These are phyloP conservation scores for Conidiobolus coronatus DNA, from an alignment of 371 early-diverging fungal genomes.

Conservation along the genomic window DNA sequence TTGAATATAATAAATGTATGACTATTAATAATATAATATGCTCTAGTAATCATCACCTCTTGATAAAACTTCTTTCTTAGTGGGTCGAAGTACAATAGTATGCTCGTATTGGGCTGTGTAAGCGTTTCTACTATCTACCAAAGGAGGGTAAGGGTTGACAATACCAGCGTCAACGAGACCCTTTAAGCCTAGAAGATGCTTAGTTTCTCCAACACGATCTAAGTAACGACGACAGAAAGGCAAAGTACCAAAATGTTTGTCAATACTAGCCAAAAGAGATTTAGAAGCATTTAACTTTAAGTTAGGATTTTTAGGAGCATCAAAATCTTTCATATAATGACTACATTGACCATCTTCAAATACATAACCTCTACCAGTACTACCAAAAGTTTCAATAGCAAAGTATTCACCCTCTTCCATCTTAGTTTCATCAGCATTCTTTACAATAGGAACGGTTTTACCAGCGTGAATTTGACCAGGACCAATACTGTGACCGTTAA, in stretches of 20 bases:
- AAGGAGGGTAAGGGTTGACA: constrained; percentile 85
- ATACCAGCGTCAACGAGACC: constrained; percentile 70
- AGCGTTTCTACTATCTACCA: constrained; percentile 74
- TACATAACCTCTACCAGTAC: constrained; percentile 92
- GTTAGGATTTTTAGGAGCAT: constrained; percentile 28
- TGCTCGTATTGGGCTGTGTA: constrained; percentile 98
- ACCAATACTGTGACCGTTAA: constrained; percentile 96
- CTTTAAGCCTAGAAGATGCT: constrained; percentile 65
- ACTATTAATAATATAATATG: too few relatives aligned
- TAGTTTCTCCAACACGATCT: constrained; percentile 74
- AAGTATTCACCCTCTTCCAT: constrained; percentile 95
- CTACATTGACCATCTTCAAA: constrained; percentile 84
- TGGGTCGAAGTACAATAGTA: constrained; percentile 77
- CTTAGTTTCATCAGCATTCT: constrained; percentile 75
- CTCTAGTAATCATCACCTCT: constrained; percentile 39
- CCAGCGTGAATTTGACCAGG: constrained; percentile 93
- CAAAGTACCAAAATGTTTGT: constrained; percentile 86
- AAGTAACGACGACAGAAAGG: constrained; percentile 97
- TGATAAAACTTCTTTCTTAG: constrained; percentile 53
- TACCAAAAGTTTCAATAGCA: constrained; percentile 99
- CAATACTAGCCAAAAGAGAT: constrained; percentile 66
- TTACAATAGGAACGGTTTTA: constrained; percentile 92
- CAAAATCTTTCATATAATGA: constrained; percentile 69
- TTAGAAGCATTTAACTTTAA: constrained; percentile 23
- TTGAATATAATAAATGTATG: too few relatives aligned